Base-by-base conservation (phyloP, 164 flowering plant species). In the Berberis vulgaris region DNA sequence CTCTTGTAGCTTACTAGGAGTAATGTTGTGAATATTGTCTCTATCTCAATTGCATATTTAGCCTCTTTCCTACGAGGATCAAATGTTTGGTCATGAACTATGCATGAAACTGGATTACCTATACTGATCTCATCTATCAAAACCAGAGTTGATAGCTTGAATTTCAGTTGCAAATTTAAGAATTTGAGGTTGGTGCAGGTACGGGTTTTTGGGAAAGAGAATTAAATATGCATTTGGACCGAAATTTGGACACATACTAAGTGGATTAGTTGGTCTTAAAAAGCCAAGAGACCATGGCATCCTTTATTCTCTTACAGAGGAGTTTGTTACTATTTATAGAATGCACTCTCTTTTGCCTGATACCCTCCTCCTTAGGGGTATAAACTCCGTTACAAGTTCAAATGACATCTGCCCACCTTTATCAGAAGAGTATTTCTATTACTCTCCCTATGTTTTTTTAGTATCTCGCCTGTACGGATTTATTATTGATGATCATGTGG, bases 261-360 rank as follows among this genome's bases (percentile, higher is more conserved):
- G 84, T 55, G 84, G 84, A 1, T 41, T 76, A 0, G 74, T 81
- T 41, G 84, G 81, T 6, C 9, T 56, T 2, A 68, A 63, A 39
- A 76, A 69, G 63, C 78, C 80, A 1, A 46, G 50, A 6, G 75
- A 72, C 49, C 84, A 80, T 69, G 81, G 88, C 9, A 82, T 82
- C n/a, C 87, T 87, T 0, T 87, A 83, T 69, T 81, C 94, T 1
- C 64, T 87, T 42, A 85, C 90, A 0, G 94, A 85, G 64, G 94
- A 87, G 67, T 87, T 87, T 42, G 79, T 72, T 0, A 70, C 81
- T 44, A 90, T 82, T 1, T 87, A 87, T 50, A 73, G 90, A 60
- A 87, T 87, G 94, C 94, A 87, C 64, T 43, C 81, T 0, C 85
- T 87, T 64, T 73, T 87, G 41, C 88, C 90, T 2, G 94, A 85